Conservation (phyloP, 345 rosid genomes). For the Stellera chamaejasme region DNA sequence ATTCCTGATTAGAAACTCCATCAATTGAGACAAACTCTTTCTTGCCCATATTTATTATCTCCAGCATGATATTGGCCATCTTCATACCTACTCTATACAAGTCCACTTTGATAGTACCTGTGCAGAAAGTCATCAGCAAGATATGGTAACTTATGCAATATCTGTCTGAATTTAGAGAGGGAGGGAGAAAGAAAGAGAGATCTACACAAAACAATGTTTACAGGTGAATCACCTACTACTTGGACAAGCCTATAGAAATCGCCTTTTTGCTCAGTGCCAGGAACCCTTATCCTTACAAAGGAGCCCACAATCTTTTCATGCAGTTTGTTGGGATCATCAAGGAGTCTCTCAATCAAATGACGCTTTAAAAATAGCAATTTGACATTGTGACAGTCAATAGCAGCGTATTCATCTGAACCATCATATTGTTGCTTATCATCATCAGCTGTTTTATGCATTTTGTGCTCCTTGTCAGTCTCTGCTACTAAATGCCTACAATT, state of each 20-base stretch:
- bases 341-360: slow-evolving; percentile 50
- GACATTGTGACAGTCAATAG: slow-evolving; percentile 78
- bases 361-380: slow-evolving; percentile 67
- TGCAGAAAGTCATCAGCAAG: slow-evolving; percentile 11
- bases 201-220: slow-evolving; percentile 5
- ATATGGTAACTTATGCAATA: slow-evolving; percentile 5
- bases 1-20: slow-evolving; percentile 75
- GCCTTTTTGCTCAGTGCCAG: slow-evolving; percentile 58
- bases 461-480: slow-evolving; percentile 43
- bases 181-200: slow-evolving; percentile 1
- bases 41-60: slow-evolving; percentile 62
- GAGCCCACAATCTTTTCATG: slow-evolving; percentile 78
- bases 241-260: slow-evolving; percentile 78
- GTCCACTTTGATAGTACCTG: slow-evolving; percentile 66
- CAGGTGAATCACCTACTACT: slow-evolving; percentile 61
- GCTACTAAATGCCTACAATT: slow-evolving; percentile 19
- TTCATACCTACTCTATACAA: slow-evolving; percentile 59
- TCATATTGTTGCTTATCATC: slow-evolving; percentile 31
- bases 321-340: slow-evolving; percentile 59
- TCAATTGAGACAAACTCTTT: slow-evolving; percentile 64
- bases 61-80: slow-evolving; percentile 53
- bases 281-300: slow-evolving; percentile 67
- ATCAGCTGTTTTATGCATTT: slow-evolving; percentile 39
- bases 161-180: background rate
- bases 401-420: slow-evolving; percentile 57